phyloP scores from a whole-genome alignment of 768 basidiomycete species.

The Mycena leptocephala region DNA sequence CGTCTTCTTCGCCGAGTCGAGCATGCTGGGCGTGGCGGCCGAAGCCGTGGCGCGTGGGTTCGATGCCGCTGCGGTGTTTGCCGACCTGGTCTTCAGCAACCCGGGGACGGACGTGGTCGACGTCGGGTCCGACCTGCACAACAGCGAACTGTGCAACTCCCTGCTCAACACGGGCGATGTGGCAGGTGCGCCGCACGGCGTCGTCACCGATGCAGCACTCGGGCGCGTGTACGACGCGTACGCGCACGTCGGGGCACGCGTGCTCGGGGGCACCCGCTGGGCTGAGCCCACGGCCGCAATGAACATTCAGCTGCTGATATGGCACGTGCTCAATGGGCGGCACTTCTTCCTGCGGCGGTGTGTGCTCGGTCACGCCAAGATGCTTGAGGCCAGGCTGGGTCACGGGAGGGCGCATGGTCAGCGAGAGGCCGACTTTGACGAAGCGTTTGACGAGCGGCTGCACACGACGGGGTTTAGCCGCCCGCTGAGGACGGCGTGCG shows the following conservation, averaged over 20 bases:
- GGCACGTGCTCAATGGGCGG: slow-evolving; percentile 19
- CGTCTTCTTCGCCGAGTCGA: slow-evolving; percentile 15
- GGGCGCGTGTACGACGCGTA: slow-evolving; percentile 25
- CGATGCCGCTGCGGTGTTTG: slow-evolving; percentile 2
- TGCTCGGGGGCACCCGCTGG: slow-evolving; percentile 4
- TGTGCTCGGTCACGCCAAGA: slow-evolving; percentile 16
- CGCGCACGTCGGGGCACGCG: slow-evolving; percentile 10
- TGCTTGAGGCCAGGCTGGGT: neutral
- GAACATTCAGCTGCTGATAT: neutral
- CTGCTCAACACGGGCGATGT: slow-evolving; percentile 12
- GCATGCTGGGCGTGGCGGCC: slow-evolving; percentile 15
- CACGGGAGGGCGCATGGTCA: neutral
- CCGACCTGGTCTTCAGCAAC: slow-evolving; percentile 20
- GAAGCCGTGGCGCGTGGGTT: slow-evolving; percentile 19
- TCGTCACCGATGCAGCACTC: slow-evolving; percentile 14
- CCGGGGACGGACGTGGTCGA: slow-evolving; percentile 22
- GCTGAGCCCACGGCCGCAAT: slow-evolving; percentile 13
- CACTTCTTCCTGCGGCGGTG: slow-evolving; percentile 23
- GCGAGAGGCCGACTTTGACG: slow-evolving; percentile 26
- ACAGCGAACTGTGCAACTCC: slow-evolving; percentile 17
- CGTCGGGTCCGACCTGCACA: slow-evolving; percentile 18
- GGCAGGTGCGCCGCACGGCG: neutral
- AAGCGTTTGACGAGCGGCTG: slow-evolving; percentile 20
- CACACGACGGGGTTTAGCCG: slow-evolving; percentile 25
- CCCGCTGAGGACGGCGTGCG: slow-evolving; percentile 12